phyloP scores from a whole-genome alignment of 495 filamentous ascomycete genomes.

The Penicillium herquei region DNA sequence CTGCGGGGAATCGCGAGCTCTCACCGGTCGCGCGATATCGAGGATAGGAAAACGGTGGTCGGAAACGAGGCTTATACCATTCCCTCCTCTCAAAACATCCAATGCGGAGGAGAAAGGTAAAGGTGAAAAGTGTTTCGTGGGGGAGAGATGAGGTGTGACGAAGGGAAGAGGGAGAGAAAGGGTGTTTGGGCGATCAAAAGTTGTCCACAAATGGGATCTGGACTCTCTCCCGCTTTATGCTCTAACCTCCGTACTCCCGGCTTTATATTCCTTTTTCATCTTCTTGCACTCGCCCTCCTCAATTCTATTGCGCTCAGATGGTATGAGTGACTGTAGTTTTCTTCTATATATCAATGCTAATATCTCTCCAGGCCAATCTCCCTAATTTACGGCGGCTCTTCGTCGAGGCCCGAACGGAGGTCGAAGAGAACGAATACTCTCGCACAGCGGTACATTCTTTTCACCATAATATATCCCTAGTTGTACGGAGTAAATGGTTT shows the following conservation, averaged over 20 bases:
- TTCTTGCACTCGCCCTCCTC: constrained; percentile 2
- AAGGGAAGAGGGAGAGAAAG: constrained; percentile 22
- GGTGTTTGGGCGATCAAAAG: constrained; percentile 34
- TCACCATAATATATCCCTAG: not conserved
- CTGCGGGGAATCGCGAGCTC: constrained; percentile 41
- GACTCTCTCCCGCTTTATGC: constrained; percentile 25
- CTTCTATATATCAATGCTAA: constrained; percentile 7
- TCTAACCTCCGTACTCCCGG: not conserved
- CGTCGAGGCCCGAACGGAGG: constrained; percentile 89
- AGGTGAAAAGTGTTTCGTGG: constrained; percentile 2
- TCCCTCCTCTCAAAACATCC: constrained; percentile 10
- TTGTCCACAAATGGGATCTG: constrained; percentile 43
- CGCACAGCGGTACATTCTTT: constrained; percentile 68
- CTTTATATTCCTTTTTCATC: constrained; percentile 1
- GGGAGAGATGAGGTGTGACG: constrained; percentile 7
- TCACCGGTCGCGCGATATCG: constrained; percentile 34
- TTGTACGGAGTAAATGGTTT: not conserved
- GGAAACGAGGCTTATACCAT: constrained; percentile 13
- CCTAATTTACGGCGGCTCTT: constrained; percentile 95
- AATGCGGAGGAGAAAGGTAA: constrained; percentile 5
- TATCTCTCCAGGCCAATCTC: constrained; percentile 65
- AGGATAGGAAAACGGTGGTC: constrained; percentile 13
- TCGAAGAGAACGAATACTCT: constrained; percentile 92
- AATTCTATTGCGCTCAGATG: constrained; percentile 7
- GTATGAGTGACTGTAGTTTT: constrained; percentile 4